phyloP scores from a whole-genome alignment of 2,329 filamentous ascomycete species.

The Alternaria burnsii region DNA sequence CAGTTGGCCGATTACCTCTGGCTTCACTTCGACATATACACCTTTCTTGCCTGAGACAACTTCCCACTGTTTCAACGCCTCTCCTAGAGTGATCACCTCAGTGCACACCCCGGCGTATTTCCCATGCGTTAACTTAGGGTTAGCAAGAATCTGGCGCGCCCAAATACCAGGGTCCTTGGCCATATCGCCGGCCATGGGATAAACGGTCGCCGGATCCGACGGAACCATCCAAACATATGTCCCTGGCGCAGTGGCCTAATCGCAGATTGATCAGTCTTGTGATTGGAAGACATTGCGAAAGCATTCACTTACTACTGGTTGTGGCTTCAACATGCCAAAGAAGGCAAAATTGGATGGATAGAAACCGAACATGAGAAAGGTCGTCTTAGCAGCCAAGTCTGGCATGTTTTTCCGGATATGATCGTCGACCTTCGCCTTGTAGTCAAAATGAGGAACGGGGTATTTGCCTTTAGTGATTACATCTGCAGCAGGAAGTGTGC shows the following conservation, averaged over 20 bases:
- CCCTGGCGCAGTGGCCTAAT: not conserved
- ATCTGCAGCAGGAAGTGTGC: slow-evolving; percentile 50
- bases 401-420: slow-evolving; percentile 48
- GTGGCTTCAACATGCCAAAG: slow-evolving; percentile 20
- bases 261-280: not conserved
- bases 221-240: slow-evolving; percentile 11
- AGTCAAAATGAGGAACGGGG: slow-evolving; percentile 52
- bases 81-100: slow-evolving; percentile 4
- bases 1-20: not conserved
- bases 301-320: slow-evolving; percentile 7
- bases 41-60: slow-evolving; percentile 7
- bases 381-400: slow-evolving; percentile 27
- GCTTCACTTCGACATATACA: slow-evolving; percentile 9
- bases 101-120: slow-evolving; percentile 10
- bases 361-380: slow-evolving; percentile 24
- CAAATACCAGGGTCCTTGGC: slow-evolving; percentile 11
- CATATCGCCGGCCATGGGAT: slow-evolving; percentile 13
- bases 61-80: slow-evolving; percentile 2
- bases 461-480: slow-evolving; percentile 41
- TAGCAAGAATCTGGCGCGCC: slow-evolving; percentile 10
- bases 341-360: slow-evolving; percentile 27
- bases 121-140: slow-evolving; percentile 7
- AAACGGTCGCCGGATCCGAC: not conserved
- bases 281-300: not conserved
- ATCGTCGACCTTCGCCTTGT: slow-evolving; percentile 51